phyloP scores from a whole-genome alignment of 345 rosid species.

The Euphorbia tirucalli region DNA sequence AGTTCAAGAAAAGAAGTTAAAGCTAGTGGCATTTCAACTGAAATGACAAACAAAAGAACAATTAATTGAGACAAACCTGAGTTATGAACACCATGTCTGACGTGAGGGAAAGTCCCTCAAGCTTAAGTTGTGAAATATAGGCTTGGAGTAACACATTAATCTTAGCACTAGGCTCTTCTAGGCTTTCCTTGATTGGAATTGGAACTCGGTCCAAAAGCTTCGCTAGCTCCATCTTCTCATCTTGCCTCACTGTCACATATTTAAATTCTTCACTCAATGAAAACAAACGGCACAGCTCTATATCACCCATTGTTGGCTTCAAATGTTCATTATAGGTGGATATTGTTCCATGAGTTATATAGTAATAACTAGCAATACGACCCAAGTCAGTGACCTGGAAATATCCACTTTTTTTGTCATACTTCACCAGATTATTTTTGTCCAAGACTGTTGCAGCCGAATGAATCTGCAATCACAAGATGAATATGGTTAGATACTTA shows the following conservation, averaged over 20 bases:
- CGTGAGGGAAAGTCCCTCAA: slow-evolving; percentile 91
- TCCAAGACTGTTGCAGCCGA: slow-evolving; percentile 90
- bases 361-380: slow-evolving; percentile 96
- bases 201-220: slow-evolving; percentile 93
- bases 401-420: slow-evolving; percentile 88
- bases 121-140: slow-evolving; percentile 90
- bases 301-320: slow-evolving; percentile 97
- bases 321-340: slow-evolving; percentile 86
- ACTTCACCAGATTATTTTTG: slow-evolving; percentile 83
- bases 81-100: slow-evolving; percentile 95
- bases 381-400: slow-evolving; percentile 99
- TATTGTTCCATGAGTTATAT: slow-evolving; percentile 88
- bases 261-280: slow-evolving; percentile 93
- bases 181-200: slow-evolving; percentile 88
- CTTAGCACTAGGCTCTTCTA: slow-evolving; percentile 96
- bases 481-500: neutral
- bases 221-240: slow-evolving; percentile 98
- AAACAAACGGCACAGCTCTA: slow-evolving; percentile 82
- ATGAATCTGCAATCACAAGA: slow-evolving; percentile 57
- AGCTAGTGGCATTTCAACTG: neutral
- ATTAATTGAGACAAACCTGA: slow-evolving; percentile 48
- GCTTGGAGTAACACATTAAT: slow-evolving; percentile 94
- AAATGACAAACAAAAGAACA: neutral
- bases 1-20: slow-evolving; percentile 7
- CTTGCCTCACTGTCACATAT: slow-evolving; percentile 91